Base-by-base conservation (phyloP, 352 stramenopile species). In the Phytophthora megakarya region DNA sequence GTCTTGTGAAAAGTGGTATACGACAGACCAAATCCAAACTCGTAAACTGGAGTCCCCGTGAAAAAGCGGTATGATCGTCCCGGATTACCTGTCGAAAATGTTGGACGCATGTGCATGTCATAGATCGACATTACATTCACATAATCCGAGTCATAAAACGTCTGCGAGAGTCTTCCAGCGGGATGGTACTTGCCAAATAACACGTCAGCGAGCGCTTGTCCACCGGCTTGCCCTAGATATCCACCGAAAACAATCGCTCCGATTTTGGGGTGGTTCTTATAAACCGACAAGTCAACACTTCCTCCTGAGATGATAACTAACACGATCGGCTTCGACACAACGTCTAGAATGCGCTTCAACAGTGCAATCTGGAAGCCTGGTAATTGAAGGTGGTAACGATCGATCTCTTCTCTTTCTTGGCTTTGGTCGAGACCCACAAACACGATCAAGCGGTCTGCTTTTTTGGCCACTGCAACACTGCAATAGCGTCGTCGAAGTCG, bases 31-130 rank as follows among this genome's bases (percentile, higher is more conserved):
- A 76, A 69, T 1, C 90, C 90, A 67, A 97, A 96, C 18, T 60
- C 54, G 51, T 84, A 93, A 18, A 97, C 80, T 0, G 74, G 67
- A 11, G 62, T 23, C 13, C 81, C 88, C 13, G 53, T 78, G 70
- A 86, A 93, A 47, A 97, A 97, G 15, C 90, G 84, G 51, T 97
- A 93, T 5, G 90, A 96, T 21, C 89, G 73, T 3, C 90, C 90
- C 4, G 81, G 84, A 39, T 88, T 86, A 3, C 70, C 77, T 5
- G 73, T 88, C 50, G 38, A 60, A 18, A 72, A 67, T 1, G 67
- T 81, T 18, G 89, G 89, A 4, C 88, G 83, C 88, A 97, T 94
- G 80, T 92, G 80, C 77, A 93, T 92, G 61, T 94, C 86, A 59
- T 83, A 89, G 38, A 93, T 78, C 19, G 81, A 83, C 42, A 89